Evolutionary conservation across 129 eudicot genomes (phyloP).

Genomic region (Calendula officinalis): DNA sequence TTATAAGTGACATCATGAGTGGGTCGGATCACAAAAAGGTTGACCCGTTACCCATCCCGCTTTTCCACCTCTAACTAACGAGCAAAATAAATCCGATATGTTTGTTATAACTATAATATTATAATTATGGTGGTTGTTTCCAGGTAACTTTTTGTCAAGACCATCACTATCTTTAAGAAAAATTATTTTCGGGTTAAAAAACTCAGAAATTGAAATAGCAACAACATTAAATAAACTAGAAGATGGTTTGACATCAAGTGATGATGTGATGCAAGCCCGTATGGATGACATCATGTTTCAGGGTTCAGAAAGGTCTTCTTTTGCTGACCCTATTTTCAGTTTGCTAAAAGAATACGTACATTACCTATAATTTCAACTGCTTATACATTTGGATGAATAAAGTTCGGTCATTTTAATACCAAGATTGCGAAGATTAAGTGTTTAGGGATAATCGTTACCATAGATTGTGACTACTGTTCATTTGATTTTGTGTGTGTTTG

Average conservation of each 20-base stretch:
- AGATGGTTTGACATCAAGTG: conserved; percentile 39
- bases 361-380: conserved; percentile 34
- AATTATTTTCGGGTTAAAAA: conserved; percentile 54
- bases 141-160: conserved; percentile 76
- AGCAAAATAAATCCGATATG: background rate
- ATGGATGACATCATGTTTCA: conserved; percentile 71
- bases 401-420: background rate
- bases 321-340: conserved; percentile 32
- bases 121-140: conserved; percentile 8
- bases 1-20: background rate
- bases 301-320: conserved; percentile 41
- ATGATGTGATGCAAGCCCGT: conserved; percentile 65
- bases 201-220: conserved; percentile 55
- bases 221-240: conserved; percentile 47
- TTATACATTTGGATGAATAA: background rate
- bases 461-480: too few species aligned
- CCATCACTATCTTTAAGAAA: conserved; percentile 62
- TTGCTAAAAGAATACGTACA: conserved; percentile 54
- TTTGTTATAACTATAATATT: background rate
- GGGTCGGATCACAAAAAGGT: background rate
- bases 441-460: too few species aligned
- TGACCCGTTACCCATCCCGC: background rate
- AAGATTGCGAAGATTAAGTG: too few species aligned
- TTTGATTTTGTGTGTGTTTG: too few species aligned
- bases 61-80: background rate